Conservation (phyloP, 2,329 filamentous ascomycete species). For the Beauveria rudraprayagi region DNA sequence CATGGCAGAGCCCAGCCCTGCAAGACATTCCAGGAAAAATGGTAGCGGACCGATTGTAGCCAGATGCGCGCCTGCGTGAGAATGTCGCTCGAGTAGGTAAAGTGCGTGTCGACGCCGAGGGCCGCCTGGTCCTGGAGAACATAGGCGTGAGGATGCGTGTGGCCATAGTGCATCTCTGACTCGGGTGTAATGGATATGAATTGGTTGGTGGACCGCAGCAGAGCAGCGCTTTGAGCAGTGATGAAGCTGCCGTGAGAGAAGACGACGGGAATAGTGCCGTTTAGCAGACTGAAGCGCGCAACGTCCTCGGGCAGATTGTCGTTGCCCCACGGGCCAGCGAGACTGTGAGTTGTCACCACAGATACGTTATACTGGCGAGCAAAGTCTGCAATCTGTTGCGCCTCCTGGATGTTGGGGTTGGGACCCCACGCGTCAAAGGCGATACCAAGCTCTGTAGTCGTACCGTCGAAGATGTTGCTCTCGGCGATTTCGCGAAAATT, state of each 20-base stretch:
- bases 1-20: slow-evolving; percentile 33
- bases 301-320: slow-evolving; percentile 18
- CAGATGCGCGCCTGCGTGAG: slow-evolving; percentile 42
- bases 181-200: slow-evolving; percentile 51
- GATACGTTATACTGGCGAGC: slow-evolving; percentile 32
- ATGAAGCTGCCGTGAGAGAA: slow-evolving; percentile 44
- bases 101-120: slow-evolving; percentile 47
- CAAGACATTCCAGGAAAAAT: slow-evolving; percentile 31
- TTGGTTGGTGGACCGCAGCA: slow-evolving; percentile 42
- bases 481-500: slow-evolving; percentile 31
- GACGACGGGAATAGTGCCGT: slow-evolving; percentile 38
- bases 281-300: slow-evolving; percentile 29
- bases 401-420: slow-evolving; percentile 20
- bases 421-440: slow-evolving; percentile 32
- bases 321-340: slow-evolving; percentile 30
- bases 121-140: slow-evolving; percentile 41
- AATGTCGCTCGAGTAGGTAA: slow-evolving; percentile 43
- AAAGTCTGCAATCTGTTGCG: slow-evolving; percentile 24
- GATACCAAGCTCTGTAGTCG: slow-evolving; percentile 30
- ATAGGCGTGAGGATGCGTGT: slow-evolving; percentile 36
- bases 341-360: slow-evolving; percentile 37
- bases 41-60: slow-evolving; percentile 37
- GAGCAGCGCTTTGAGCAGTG: slow-evolving; percentile 27
- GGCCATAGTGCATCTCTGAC: slow-evolving; percentile 52
- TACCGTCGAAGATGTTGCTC: slow-evolving; percentile 18